Evolutionary conservation across 1,139 yeast genomes (phyloP), one percentile per base, ranked within the genome.

Genomic region (Kodamaea plutei): DNA sequence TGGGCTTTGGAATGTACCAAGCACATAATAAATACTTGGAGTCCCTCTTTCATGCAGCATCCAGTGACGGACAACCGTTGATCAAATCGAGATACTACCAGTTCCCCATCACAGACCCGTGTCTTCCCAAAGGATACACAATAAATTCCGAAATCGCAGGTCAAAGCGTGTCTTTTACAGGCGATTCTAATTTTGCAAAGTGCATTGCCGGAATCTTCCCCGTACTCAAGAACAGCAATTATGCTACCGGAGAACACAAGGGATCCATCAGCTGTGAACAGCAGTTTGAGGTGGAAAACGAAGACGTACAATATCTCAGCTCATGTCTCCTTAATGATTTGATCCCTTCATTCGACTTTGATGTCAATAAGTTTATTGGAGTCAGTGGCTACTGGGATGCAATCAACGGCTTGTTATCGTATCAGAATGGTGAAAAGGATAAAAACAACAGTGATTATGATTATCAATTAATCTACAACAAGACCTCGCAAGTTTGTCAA

Each of bases 351-450:
- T 77, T 84, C 55, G 85, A 80, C 43, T 79, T 83, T 44, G 78
- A 72, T 33, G 60, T 76, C 23, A 76, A 79, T 42, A 79, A 76
- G 41, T 84, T 84, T 40, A 69, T 81, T 18, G 94, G 93, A 0
- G 87, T 85, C 2, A 79, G 88, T 44, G 94, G 88, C 25, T 84
- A 82, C 54, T 84, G 88, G 84, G 84, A 83, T 50, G 76, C 87
- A 3, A 64, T 81, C 7, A 69, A 71, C 15, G 67, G 65, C 20
- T 61, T 79, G 3, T 53, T 65, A 23, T 52, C 58, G 2, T 58
- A 62, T 33, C 28, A 28, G 14, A 23, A 24, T 14, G 29, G 23
- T 4, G 21, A 19, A 15, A 6, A 23, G 12, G 53, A 53, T 13
- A 43, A 17, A 19, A 12, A 24, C 5, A 17, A 25, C 18, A 20